Percentiles rank a stretch among this genome's conserved stretches.
Conservation (phyloP, 306 rosid genomes). For the Rosa rugosa region DNA sequence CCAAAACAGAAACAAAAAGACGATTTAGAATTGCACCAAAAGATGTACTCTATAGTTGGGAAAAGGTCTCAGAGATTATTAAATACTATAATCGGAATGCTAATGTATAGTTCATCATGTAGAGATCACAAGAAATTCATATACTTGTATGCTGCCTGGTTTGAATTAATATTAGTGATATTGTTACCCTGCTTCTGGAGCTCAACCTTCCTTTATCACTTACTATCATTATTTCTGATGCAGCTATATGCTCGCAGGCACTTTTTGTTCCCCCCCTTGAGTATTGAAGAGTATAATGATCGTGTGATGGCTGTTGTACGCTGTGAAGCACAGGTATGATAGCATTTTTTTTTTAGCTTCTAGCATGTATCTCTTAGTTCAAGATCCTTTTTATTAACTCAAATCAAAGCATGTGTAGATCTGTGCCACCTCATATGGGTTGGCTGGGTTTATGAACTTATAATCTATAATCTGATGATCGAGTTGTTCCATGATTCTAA, state of each 20-base stretch:
- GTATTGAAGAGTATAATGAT: constrained; percentile 76
- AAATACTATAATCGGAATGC: background rate
- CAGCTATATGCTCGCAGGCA: constrained; percentile 97
- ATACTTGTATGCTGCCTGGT: background rate
- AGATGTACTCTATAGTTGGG: background rate
- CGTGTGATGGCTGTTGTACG: constrained; percentile 92
- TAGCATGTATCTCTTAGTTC: background rate
- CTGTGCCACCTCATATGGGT: too few species aligned
- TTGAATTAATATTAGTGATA: background rate
- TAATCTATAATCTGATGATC: background rate
- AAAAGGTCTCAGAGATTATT: background rate
- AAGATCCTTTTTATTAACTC: too few species aligned
- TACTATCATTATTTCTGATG: constrained; percentile 32
- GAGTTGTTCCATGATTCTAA: too few species aligned
- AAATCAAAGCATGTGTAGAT: too few species aligned
- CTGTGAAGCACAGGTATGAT: constrained; percentile 88
- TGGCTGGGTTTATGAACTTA: too few species aligned
- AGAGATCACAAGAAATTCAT: background rate
- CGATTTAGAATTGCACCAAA: background rate
- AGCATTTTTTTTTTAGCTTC: background rate
- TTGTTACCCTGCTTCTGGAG: background rate
- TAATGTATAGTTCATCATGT: background rate
- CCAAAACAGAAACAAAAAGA: background rate
- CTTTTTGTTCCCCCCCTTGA: constrained; percentile 83
- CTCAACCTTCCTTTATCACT: constrained; percentile 17